Percentiles rank a stretch among this genome's conserved stretches.
Conservation (phyloP, 805 yeast genomes). For the Lipomyces orientalis region DNA sequence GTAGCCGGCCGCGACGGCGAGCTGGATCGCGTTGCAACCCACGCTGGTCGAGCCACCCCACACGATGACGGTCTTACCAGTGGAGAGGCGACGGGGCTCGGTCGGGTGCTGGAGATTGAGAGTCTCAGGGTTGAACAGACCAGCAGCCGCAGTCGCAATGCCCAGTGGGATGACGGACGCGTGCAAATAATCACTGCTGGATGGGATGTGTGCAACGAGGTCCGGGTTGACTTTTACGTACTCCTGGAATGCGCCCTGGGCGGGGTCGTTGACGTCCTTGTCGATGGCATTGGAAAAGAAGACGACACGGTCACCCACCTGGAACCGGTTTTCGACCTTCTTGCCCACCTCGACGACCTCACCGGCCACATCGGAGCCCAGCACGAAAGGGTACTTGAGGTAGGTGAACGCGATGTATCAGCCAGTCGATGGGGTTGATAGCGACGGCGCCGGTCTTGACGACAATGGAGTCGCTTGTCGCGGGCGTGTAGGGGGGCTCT, state of each 20-base stretch:
- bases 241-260: constrained; percentile 32
- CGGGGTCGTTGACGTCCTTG: constrained; percentile 5
- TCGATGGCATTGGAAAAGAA: neutral
- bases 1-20: constrained; percentile 58
- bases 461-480: constrained; percentile 21
- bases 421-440: constrained; percentile 31
- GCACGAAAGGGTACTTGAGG: constrained; percentile 20
- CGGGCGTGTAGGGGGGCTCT: constrained; percentile 13
- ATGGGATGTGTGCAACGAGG: constrained; percentile 32
- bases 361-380: constrained; percentile 40
- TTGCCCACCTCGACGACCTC: constrained; percentile 38
- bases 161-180: constrained; percentile 38
- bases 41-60: constrained; percentile 76
- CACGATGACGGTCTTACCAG: constrained; percentile 47
- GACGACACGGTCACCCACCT: constrained; percentile 37
- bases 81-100: neutral
- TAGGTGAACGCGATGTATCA: constrained; percentile 32
- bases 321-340: constrained; percentile 31
- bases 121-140: constrained; percentile 1
- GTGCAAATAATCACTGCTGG: constrained; percentile 25
- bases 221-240: constrained; percentile 21
- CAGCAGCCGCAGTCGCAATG: constrained; percentile 31
- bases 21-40: constrained; percentile 63
- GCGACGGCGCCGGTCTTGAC: constrained; percentile 36
- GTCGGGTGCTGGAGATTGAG: constrained; percentile 12